These are phyloP conservation scores for Endocalyx cinctus DNA, from an alignment of 2,329 filamentous ascomycete species.

Conservation along the genomic window DNA sequence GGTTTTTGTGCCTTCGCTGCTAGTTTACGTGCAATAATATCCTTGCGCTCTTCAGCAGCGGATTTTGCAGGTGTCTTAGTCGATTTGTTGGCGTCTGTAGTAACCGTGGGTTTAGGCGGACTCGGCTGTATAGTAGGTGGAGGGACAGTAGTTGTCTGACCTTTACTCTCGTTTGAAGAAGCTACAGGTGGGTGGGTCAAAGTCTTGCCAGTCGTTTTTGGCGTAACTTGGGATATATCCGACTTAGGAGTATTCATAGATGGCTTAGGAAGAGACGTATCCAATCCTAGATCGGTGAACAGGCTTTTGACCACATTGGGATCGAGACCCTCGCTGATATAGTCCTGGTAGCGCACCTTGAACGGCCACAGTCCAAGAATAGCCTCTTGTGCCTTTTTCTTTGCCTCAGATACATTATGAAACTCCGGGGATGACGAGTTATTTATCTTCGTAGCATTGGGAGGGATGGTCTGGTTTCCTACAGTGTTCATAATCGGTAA, in stretches of 20 bases:
- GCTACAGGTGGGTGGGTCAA: background rate
- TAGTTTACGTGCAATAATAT: conserved; percentile 29
- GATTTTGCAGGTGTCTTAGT: conserved; percentile 20
- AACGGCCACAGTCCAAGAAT: conserved; percentile 60
- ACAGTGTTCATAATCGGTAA: too few relatives aligned
- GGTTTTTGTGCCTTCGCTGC: conserved; percentile 29
- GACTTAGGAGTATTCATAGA: background rate
- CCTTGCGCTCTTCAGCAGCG: conserved; percentile 29
- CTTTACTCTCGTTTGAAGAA: too few relatives aligned
- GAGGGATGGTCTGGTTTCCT: too few relatives aligned
- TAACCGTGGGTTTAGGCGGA: conserved; percentile 1
- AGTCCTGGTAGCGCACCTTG: conserved; percentile 69
- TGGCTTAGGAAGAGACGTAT: conserved; percentile 30
- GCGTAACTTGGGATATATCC: background rate
- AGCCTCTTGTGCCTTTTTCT: conserved; percentile 60
- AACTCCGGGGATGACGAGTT: conserved; percentile 16
- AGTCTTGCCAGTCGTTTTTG: background rate
- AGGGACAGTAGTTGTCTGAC: too few relatives aligned
- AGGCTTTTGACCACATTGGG: conserved; percentile 56
- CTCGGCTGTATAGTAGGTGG: too few relatives aligned
- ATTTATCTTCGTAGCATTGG: too few relatives aligned
- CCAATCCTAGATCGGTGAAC: conserved; percentile 65
- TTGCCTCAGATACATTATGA: conserved; percentile 36
- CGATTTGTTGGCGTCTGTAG: conserved; percentile 1
- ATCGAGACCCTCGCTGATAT: conserved; percentile 70